Evolutionary conservation across 257 asterid species (phyloP).

Genomic region (Verbascum thapsus): DNA sequence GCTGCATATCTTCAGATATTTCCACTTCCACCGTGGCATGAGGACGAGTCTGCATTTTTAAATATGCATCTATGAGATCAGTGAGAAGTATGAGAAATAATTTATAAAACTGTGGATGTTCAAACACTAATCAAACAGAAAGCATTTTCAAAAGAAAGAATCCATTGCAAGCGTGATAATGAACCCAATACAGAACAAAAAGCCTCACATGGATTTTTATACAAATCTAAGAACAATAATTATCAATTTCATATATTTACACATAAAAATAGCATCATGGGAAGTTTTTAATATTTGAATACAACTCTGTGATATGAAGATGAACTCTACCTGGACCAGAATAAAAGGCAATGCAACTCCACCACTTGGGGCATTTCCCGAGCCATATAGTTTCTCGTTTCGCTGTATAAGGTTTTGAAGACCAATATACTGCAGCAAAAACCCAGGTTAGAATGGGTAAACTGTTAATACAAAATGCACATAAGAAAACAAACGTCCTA

Average conservation of each 20-base stretch:
- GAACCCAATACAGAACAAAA: neutral
- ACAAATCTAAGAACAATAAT: neutral
- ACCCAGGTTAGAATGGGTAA: neutral
- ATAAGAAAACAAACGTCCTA: neutral
- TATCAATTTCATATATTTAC: neutral
- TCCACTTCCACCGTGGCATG: slow-evolving; percentile 99
- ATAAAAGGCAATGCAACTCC: slow-evolving; percentile 98
- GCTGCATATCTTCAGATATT: slow-evolving; percentile 99
- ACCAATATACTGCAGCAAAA: slow-evolving; percentile 63
- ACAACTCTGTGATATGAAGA: too few species aligned
- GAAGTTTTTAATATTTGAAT: too few species aligned
- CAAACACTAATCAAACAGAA: slow-evolving; percentile 12
- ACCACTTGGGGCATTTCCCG: slow-evolving; percentile 92
- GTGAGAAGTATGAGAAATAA: slow-evolving; percentile 25
- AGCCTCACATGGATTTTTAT: slow-evolving; percentile 7
- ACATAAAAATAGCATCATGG: neutral
- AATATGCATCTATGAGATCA: slow-evolving; percentile 1
- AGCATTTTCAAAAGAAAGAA: slow-evolving; percentile 13
- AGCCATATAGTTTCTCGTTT: slow-evolving; percentile 75
- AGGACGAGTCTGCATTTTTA: slow-evolving; percentile 83
- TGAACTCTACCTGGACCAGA: slow-evolving; percentile 79
- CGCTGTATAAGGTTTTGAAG: slow-evolving; percentile 87
- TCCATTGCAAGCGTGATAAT: slow-evolving; percentile 5
- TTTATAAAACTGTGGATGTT: neutral
- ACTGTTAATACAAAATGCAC: slow-evolving; percentile 15